Evolutionary conservation across 148 eudicot species (phyloP), one percentile per base, ranked within the genome.

Genomic region (Spergularia marina): DNA sequence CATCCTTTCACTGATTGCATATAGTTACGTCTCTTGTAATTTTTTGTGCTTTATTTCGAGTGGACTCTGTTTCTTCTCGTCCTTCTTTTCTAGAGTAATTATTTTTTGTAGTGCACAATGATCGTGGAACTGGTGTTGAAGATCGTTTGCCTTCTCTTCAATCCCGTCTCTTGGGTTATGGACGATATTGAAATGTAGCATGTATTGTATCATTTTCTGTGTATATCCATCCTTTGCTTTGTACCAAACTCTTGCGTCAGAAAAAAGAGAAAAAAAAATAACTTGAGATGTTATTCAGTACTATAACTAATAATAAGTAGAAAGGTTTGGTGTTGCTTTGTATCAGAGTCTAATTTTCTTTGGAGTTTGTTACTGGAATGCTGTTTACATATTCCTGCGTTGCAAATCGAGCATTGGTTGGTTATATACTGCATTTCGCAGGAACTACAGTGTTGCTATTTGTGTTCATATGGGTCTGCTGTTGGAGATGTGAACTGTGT

Each of bases 1-100:
- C 77, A 88, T 84, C 74, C 87, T 58, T 81, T 60, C 58, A 67
- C 74, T 74, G 58, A 69, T 70, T 83, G 88, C 90, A 81, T 85
- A 81, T 85, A 85, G 79, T 70, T 68, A 53, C 53, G 30, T 78
- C 70, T 75, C 78, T 47, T 72, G 68, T 66, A 25, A 75, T 62
- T 60, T 77, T 65, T 6, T 20, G 61, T 69, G 64, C 72, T 70
- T 39, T 65, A 8, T 6, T 61, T 65, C 52, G 54, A 73, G 13
- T 55, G 53, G 61, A 74, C 65, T 39, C 53, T 79, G 53, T 15
- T 57, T 75, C 77, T 56, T 20, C 15, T 67, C 51, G 73, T 73
- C 53, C 51, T 77, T 73, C 53, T 20, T 72, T 66, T 67, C 67
- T 53, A 36, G 67, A 57, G 69, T 58, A 12, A 65, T 81, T 72